phyloP scores from a whole-genome alignment of 768 basidiomycete genomes.

The Boletus sensibilis region DNA sequence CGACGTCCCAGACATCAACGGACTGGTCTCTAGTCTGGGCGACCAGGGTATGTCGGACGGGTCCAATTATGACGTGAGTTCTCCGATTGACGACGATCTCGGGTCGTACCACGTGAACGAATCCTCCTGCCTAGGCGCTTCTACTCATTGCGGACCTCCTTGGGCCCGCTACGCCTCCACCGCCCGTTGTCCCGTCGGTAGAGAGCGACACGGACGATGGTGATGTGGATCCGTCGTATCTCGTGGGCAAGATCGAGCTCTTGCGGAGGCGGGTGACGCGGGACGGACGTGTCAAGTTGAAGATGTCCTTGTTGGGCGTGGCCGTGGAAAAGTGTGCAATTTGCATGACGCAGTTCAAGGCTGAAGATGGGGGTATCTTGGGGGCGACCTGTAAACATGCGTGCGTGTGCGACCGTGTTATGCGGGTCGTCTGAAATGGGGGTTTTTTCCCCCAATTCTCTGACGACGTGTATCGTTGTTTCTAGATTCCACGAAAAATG shows the following conservation, averaged over 20 bases:
- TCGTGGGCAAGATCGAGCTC: constrained; percentile 51
- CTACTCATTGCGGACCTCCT: constrained; percentile 60
- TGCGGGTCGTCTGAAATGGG: neutral
- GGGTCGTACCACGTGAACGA: constrained; percentile 22
- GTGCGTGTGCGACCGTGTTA: constrained; percentile 26
- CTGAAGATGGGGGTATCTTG: constrained; percentile 53
- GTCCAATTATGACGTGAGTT: constrained; percentile 64
- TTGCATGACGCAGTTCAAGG: constrained; percentile 69
- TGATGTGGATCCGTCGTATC: constrained; percentile 16
- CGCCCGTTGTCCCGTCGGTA: neutral
- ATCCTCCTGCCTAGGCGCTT: constrained; percentile 46
- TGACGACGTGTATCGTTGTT: neutral
- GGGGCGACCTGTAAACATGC: constrained; percentile 61
- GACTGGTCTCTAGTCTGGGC: constrained; percentile 57
- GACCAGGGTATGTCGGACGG: constrained; percentile 45
- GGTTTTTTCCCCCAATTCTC: neutral
- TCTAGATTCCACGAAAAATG: constrained; percentile 61
- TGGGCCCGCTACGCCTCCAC: constrained; percentile 44
- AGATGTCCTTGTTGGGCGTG: constrained; percentile 60
- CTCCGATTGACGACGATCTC: constrained; percentile 23
- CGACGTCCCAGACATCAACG: constrained; percentile 58
- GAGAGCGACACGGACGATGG: constrained; percentile 8
- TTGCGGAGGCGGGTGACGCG: constrained; percentile 55
- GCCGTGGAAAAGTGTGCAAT: constrained; percentile 70
- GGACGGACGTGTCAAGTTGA: constrained; percentile 71